Percentiles rank a stretch among this genome's conserved stretches.
Evolutionary conservation across 257 asterid genomes (phyloP).

Genomic region (Solanum stenotomum): DNA sequence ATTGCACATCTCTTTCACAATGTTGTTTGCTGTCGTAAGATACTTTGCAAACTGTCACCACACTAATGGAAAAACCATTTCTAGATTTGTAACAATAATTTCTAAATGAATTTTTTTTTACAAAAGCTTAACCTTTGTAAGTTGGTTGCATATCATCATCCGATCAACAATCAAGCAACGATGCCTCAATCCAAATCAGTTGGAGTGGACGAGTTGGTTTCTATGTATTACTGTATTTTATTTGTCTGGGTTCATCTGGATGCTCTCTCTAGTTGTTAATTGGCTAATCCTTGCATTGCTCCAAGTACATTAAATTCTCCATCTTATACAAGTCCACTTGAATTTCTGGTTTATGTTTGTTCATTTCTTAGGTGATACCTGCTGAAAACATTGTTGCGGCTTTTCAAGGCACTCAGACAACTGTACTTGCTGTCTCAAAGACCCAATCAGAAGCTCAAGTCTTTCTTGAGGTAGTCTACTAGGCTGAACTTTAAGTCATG

Average conservation of each 20-base stretch:
- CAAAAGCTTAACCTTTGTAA: background rate
- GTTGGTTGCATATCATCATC: background rate
- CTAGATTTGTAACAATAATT: background rate
- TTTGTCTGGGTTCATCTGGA: background rate
- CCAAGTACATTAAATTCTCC: background rate
- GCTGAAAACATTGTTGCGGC: slow-evolving; percentile 87
- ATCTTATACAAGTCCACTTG: background rate
- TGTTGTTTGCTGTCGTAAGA: background rate
- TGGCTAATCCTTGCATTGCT: background rate
- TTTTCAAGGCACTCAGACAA: slow-evolving; percentile 56
- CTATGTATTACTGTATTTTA: background rate
- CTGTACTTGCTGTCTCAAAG: slow-evolving; percentile 64
- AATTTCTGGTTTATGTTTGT: background rate
- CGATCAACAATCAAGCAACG: background rate
- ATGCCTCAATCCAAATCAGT: background rate
- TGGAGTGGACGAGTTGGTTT: background rate
- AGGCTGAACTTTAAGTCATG: background rate
- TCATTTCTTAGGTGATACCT: slow-evolving; percentile 53
- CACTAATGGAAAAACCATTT: background rate
- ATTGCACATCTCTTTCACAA: background rate
- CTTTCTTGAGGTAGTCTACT: slow-evolving; percentile 59
- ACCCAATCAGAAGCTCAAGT: slow-evolving; percentile 64
- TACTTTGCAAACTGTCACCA: background rate
- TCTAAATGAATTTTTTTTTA: background rate
- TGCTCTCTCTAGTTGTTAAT: background rate